phyloP scores from a whole-genome alignment of 192 early-diverging fungal species.

The Rhizophagus sp. region DNA sequence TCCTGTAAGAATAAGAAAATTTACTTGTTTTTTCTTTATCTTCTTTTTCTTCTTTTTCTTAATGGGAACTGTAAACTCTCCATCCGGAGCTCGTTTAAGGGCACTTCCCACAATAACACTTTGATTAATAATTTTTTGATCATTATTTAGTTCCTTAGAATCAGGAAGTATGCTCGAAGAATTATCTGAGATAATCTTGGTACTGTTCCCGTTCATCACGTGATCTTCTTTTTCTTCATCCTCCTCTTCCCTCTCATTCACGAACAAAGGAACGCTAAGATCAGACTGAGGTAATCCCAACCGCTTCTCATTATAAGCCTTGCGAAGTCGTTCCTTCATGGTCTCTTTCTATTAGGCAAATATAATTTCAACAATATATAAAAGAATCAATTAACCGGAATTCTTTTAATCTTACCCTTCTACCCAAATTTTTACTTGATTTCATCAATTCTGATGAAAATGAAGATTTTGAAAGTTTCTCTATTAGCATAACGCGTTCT shows the following conservation, averaged over 20 bases:
- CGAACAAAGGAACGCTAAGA: constrained; percentile 56
- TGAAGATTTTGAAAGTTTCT: constrained; percentile 63
- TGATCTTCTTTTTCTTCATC: background rate
- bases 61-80: constrained; percentile 40
- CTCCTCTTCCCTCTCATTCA: constrained; percentile 41
- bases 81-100: constrained; percentile 41
- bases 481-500: constrained; percentile 63
- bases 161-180: background rate
- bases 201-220: background rate
- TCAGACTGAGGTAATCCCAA: constrained; percentile 64
- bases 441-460: constrained; percentile 70
- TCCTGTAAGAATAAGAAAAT: background rate
- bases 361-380: background rate
- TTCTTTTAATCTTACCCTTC: constrained; percentile 31
- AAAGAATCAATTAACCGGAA: background rate
- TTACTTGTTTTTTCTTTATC: constrained; percentile 34
- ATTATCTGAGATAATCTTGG: background rate
- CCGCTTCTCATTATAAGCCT: constrained; percentile 66
- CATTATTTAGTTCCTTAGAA: background rate
- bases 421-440: constrained; percentile 70
- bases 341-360: constrained; percentile 53
- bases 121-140: background rate
- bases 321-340: constrained; percentile 62
- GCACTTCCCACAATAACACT: constrained; percentile 49
- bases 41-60: constrained; percentile 56